Evolutionary conservation across 2,329 filamentous ascomycete species (phyloP), one percentile per base, ranked within the genome.

Genomic region (Beauveria australis): DNA sequence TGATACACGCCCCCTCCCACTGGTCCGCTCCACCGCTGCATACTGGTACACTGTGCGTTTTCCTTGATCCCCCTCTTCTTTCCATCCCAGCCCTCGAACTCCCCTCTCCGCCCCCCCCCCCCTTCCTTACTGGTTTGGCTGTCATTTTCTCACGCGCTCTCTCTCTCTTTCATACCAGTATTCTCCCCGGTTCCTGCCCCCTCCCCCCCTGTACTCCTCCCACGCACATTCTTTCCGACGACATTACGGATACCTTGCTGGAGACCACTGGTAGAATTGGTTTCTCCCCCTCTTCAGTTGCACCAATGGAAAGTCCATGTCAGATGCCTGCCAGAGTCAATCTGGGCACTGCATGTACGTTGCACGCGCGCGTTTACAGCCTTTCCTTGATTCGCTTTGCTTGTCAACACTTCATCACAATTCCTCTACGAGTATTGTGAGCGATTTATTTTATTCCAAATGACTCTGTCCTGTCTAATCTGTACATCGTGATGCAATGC

Each of bases 1-100:
- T 60, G 48, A 53, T 9, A 60, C 57, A 53, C 57, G 19, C 57
- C 57, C 57, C 57, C 49, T 49, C 41, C 56, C 19, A 40, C 41
- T 60, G 16, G 19, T n/a, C 5, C 40, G 14, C 37, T 53, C 46
- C 57, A 53, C 57, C 54, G 18, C 26, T 46, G 48, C 37, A 19
- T 14, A 6, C 8, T 33, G 8, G 24, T 24, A 24, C 24, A 7
- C 33, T 43, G 14, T 26, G 41, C 43, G 22, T 16, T 47, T n/a
- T 24, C 22, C 26, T 33, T 33, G 33, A 33, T 40, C 51, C 51
- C 30, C 51, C 53, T 46, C 53, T 47, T 8, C 53, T 56, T 26
- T 22, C 18, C n/a, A 18, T 48, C 18, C 53, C 19, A n/a, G 40
- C 30, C 22, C 40, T 41, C 53, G 14, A 19, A n/a, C 22, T 9